Percentiles rank a stretch among this genome's conserved stretches.
Evolutionary conservation across 2,329 filamentous ascomycete genomes (phyloP).

Genomic region (Torrubiellomyces zombiae): DNA sequence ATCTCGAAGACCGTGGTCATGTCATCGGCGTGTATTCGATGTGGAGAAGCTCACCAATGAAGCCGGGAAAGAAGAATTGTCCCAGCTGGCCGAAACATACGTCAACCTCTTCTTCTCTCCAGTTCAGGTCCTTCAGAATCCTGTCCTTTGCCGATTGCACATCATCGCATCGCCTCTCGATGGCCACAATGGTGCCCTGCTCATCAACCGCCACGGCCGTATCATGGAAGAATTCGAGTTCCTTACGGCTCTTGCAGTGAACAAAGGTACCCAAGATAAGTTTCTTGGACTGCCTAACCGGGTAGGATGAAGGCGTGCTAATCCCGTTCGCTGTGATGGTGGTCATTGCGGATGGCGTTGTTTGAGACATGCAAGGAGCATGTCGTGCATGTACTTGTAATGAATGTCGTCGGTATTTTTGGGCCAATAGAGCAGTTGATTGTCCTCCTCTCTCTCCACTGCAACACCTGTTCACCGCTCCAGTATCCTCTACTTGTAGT

Average conservation of each 20-base stretch:
- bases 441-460: too few relatives aligned
- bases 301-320: conserved; percentile 2
- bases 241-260: conserved; percentile 29
- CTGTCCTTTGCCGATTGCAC: conserved; percentile 13
- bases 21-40: not conserved
- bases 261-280: conserved; percentile 40
- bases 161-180: conserved; percentile 21
- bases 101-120: conserved; percentile 22
- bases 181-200: conserved; percentile 30
- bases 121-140: conserved; percentile 26
- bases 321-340: not conserved
- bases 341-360: too few relatives aligned
- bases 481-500: too few relatives aligned
- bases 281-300: conserved; percentile 8
- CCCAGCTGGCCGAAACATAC: conserved; percentile 23
- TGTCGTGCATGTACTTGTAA: too few relatives aligned
- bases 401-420: too few relatives aligned
- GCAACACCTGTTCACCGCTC: too few relatives aligned
- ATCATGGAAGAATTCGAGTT: conserved; percentile 34
- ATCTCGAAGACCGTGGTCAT: too few relatives aligned
- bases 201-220: conserved; percentile 33
- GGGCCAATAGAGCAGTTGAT: too few relatives aligned
- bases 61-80: conserved; percentile 72
- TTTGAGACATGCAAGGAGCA: too few relatives aligned
- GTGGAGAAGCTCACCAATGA: conserved; percentile 43